Conservation (phyloP, 257 asterid genomes). For the Forsythia viridissima region DNA sequence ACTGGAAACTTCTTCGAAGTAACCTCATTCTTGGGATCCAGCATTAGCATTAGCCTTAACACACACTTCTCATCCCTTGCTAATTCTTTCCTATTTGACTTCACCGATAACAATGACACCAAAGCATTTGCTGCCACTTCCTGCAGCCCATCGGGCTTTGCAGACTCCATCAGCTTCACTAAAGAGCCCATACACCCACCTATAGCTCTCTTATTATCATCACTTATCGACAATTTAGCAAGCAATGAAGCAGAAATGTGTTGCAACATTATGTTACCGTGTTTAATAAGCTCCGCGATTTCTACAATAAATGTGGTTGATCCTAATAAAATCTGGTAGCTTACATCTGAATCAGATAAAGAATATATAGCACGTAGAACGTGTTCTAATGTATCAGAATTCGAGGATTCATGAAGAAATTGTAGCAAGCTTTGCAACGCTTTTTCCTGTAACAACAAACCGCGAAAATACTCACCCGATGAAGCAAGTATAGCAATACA, state of each 20-base stretch:
- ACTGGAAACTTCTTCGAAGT: constrained; percentile 80
- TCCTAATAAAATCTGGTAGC: constrained; percentile 61
- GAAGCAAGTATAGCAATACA: constrained; percentile 79
- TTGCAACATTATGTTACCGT: constrained; percentile 79
- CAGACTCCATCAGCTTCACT: constrained; percentile 82
- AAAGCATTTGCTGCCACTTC: constrained; percentile 90
- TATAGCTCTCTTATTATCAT: constrained; percentile 68
- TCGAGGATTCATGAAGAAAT: constrained; percentile 55
- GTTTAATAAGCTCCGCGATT: constrained; percentile 66
- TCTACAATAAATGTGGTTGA: constrained; percentile 57
- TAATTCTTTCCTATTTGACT: constrained; percentile 70
- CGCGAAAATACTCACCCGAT: constrained; percentile 59
- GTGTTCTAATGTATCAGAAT: constrained; percentile 69
- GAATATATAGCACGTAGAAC: constrained; percentile 77
- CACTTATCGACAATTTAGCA: constrained; percentile 63
- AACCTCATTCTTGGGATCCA: constrained; percentile 69
- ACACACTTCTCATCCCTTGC: constrained; percentile 85
- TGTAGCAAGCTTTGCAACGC: constrained; percentile 67
- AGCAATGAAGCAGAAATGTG: constrained; percentile 80
- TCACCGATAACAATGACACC: constrained; percentile 62
- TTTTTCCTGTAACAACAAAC: constrained; percentile 56
- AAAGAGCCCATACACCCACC: constrained; percentile 72
- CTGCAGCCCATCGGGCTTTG: constrained; percentile 91
- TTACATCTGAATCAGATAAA: constrained; percentile 62
- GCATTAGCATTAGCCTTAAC: constrained; percentile 72